Base-by-base conservation (phyloP, 164 flowering plant genomes). In the Cinnamomum micranthum region DNA sequence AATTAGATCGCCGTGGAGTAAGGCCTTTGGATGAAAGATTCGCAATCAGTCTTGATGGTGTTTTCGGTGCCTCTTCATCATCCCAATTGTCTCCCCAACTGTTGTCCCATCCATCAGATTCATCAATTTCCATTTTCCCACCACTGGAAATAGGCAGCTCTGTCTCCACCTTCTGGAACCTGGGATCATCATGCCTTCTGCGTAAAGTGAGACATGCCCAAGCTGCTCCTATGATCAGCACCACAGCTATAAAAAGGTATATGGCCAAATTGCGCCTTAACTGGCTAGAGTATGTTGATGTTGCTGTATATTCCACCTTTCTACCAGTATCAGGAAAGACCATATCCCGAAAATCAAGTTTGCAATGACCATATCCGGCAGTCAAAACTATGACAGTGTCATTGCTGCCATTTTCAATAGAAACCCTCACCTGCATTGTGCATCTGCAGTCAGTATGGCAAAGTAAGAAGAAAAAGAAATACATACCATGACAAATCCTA, bases 71-170 rank as follows among this genome's bases (percentile, higher is more conserved):
- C 74, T 91, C 97, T 69, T 89, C 94, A 23, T 93, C 94, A 73
- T 88, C 95, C 93, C 95, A 90, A 76, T 73, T 77, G 76, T 91
- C 91, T 4, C 81, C 92, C 97, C 97, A 92, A 47, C 81, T 83
- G 64, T 85, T 74, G 68, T 91, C 91, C 97, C 97, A 93, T 28
- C 90, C 92, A 72, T 87, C 89, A 47, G 80, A 76, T 14, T 11
- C 47, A 1, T 77, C 82, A 3, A 76, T 11, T 14, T 80, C 87
- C 24, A 70, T 35, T 73, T 84, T 85, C 24, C 73, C 75, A 5
- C 67, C 81, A 51, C 58, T 73, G 1, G 89, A 80, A 65, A 90
- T 75, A 1, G 95, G 95, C 50, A 90, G 80, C 82, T 84, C 92
- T 69, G 71, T 81, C 33, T 87, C 96, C 4, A 91, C 80, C 81